phyloP scores from a whole-genome alignment of 257 asterid species.

The Fraxinus cuspidata region DNA sequence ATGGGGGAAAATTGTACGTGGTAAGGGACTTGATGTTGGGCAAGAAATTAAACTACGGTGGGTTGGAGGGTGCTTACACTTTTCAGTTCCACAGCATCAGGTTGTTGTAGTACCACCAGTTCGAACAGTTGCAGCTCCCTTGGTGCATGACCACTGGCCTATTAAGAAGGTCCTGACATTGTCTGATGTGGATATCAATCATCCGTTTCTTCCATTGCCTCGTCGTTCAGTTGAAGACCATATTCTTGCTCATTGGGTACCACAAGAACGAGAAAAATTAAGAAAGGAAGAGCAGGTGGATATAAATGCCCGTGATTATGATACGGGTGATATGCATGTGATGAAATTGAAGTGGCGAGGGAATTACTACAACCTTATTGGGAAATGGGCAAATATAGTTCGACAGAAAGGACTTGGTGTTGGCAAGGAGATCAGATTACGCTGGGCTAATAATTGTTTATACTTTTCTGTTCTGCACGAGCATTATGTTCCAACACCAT shows the following conservation, averaged over 20 bases:
- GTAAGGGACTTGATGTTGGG: constrained; percentile 51
- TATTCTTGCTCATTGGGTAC: constrained; percentile 48
- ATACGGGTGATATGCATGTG: constrained; percentile 44
- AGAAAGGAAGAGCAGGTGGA: constrained; percentile 51
- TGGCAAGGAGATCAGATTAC: constrained; percentile 50
- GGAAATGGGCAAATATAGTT: constrained; percentile 54
- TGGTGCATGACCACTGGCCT: constrained; percentile 53
- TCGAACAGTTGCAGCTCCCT: constrained; percentile 36
- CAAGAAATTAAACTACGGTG: constrained; percentile 51
- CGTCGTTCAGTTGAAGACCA: constrained; percentile 54
- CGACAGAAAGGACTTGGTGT: constrained; percentile 56
- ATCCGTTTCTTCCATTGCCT: constrained; percentile 57
- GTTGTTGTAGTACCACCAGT: constrained; percentile 38
- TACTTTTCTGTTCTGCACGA: constrained; percentile 54
- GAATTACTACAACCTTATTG: constrained; percentile 48
- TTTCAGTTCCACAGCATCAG: constrained; percentile 51
- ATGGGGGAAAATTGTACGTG: constrained; percentile 56
- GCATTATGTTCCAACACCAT: constrained; percentile 33
- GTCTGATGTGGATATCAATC: constrained; percentile 56
- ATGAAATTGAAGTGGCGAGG: constrained; percentile 57
- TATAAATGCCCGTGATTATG: constrained; percentile 50
- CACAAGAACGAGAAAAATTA: constrained; percentile 42
- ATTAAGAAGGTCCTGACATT: constrained; percentile 48
- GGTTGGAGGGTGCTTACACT: constrained; percentile 51
- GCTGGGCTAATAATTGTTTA: constrained; percentile 51